Conservation (phyloP, 179 eudicot genomes). For the Corrigiola litoralis region DNA sequence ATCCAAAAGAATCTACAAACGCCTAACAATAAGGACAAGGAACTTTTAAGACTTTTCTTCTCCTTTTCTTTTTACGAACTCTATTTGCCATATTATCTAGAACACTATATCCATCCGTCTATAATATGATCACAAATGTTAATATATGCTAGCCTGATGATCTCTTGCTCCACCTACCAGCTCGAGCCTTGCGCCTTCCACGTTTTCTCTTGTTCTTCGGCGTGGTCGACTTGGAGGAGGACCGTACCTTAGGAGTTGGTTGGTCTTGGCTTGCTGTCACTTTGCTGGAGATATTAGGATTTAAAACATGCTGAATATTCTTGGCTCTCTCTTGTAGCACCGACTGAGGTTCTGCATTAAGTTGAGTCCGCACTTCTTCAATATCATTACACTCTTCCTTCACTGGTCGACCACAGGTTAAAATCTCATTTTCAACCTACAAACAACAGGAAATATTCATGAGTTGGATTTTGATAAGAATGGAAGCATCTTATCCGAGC, state of each 20-base stretch:
- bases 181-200: constrained; percentile 54
- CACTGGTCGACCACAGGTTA: constrained; percentile 32
- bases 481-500: neutral
- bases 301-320: constrained; percentile 11
- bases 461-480: neutral
- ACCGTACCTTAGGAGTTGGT: constrained; percentile 34
- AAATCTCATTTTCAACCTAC: constrained; percentile 39
- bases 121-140: neutral
- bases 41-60: neutral
- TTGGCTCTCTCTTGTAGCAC: constrained; percentile 21
- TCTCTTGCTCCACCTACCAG: constrained; percentile 42
- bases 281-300: constrained; percentile 24
- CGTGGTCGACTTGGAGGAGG: constrained; percentile 36
- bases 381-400: constrained; percentile 32
- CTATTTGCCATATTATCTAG: constrained; percentile 7
- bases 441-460: neutral
- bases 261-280: constrained; percentile 26
- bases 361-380: constrained; percentile 25
- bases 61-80: neutral
- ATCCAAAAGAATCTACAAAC: constrained; percentile 26
- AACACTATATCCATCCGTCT: neutral
- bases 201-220: constrained; percentile 53
- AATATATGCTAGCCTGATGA: constrained; percentile 34
- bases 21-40: constrained; percentile 8
- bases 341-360: constrained; percentile 16